A percentile compares a stretch with the other conserved stretches of the same genome.
Evolutionary conservation across 371 early-diverging fungal species (phyloP).

Genomic region (Haplosporangium sp.): DNA sequence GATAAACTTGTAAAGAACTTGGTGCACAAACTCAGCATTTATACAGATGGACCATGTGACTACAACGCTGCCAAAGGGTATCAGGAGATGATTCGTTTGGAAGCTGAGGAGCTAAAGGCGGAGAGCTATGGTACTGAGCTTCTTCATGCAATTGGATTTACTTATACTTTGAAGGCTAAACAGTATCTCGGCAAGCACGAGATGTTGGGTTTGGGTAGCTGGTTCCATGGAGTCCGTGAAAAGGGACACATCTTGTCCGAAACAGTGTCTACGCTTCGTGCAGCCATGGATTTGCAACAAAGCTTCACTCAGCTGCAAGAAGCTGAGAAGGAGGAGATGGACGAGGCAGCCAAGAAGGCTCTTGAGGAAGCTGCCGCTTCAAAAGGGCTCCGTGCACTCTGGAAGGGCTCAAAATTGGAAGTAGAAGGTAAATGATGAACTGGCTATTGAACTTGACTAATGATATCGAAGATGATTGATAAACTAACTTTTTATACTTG

Average conservation of each 20-base stretch:
- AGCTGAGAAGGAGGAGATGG: slow-evolving; percentile 84
- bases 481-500: no score
- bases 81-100: slow-evolving; percentile 73
- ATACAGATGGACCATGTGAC: slow-evolving; percentile 75
- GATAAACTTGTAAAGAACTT: slow-evolving; percentile 78
- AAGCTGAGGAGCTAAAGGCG: slow-evolving; percentile 88
- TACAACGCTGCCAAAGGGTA: slow-evolving; percentile 69
- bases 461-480: no score
- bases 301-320: slow-evolving; percentile 88
- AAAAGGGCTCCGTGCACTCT: slow-evolving; percentile 90
- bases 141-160: slow-evolving; percentile 91
- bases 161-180: slow-evolving; percentile 87
- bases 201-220: slow-evolving; percentile 78
- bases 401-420: slow-evolving; percentile 95
- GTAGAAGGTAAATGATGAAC: slow-evolving; percentile 70
- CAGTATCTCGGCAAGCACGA: slow-evolving; percentile 81
- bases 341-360: slow-evolving; percentile 70
- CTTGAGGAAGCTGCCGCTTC: slow-evolving; percentile 80
- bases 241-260: slow-evolving; percentile 90
- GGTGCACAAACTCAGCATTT: slow-evolving; percentile 79
- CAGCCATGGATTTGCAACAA: slow-evolving; percentile 91
- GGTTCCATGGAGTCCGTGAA: slow-evolving; percentile 76
- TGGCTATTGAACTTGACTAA: no score
- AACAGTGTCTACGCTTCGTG: slow-evolving; percentile 88
- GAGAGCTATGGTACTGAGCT: slow-evolving; percentile 95